Base-by-base conservation (phyloP, 768 basidiomycete species). In the Postia placenta region DNA sequence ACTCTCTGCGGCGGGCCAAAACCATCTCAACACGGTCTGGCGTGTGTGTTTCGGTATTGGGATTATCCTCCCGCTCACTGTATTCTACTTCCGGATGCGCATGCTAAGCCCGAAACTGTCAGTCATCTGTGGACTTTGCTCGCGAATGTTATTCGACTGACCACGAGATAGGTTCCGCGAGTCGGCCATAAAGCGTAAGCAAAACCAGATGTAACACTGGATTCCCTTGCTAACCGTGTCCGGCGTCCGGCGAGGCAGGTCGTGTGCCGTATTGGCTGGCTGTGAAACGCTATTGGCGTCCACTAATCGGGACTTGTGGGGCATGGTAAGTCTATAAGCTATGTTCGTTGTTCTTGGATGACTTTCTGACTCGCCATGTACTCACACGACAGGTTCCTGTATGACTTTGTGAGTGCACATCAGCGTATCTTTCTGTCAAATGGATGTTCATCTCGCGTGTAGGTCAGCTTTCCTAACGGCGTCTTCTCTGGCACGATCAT, bases 391-490 rank as follows among this genome's bases (percentile, higher is more conserved):
- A 81, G 80, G 81, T 83, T 83, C 65, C 69, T 85, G 36, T 85
- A 86, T 56, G 85, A 86, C 64, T 85, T 85, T 50, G 78, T 76
- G 56, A 53, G 62, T 27, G 20, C 12, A 17, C 17, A n/a, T 41
- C 7, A 41, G 5, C 4, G 9, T 41, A 22, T 20, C 5, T 3
- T 24, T n/a, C n/a, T n/a, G n/a, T n/a, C n/a, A n/a, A n/a, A n/a
- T n/a, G n/a, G n/a, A n/a, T n/a, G n/a, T n/a, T n/a, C n/a, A n/a
- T n/a, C n/a, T n/a, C 12, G n/a, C n/a, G n/a, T n/a, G n/a, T 33
- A 80, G 78, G 74, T 87, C 26, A 80, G 80, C 4, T 87, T 85
- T 62, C 85, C 83, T 0, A 86, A 86, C 54, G 83, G 83, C n/a
- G 78, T 85, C 5, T 86, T 85, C 66, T 78, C 77, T 23, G 78